Base-by-base conservation (phyloP, 805 yeast genomes). In the Blastobotrys muscicola region DNA sequence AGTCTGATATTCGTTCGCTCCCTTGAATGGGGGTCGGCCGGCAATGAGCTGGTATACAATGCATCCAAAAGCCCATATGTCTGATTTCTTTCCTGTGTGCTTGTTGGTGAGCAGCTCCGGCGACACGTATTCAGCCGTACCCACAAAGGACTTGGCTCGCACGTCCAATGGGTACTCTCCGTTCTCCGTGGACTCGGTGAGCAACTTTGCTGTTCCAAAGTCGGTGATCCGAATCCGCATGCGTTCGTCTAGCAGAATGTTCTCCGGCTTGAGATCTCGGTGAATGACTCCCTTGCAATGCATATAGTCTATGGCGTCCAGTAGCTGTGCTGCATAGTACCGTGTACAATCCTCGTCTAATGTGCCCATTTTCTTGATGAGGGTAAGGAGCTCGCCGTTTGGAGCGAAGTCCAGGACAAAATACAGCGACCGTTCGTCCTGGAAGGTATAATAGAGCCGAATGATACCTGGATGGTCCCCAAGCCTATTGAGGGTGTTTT, bases 401-500 rank as follows among this genome's bases (percentile, higher is more conserved):
- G 90, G 82, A 2, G 97, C 97, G 58, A 80, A 84, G 62, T 92
- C 97, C 43, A 92, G 74, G 32, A 90, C 98, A 61, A 89, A 92
- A 59, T 86, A 92, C 33, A 92, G 67, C 30, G 86, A 80, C 46
- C 78, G 74, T 37, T 84, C 85, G 61, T 92, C 98, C 62, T 92
- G 98, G 65, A 92, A 92, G 1, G 98, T 92, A 63, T 84, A 92
- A 64, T 85, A 85, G 38, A 92, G 67, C 39, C 89, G 84, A 14
- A 92, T 94, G 26, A 92, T 82, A 1, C 98, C 98, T 0, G 97
- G 96, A 58, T 92, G 97, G 44, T 81, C 80, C 2, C 95, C 95
- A 49, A 92, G 67, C 16, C 90, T 66, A 61, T 87, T 89, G 49
- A 92, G 67, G 1, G 97, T 85, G 44, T 84, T 80, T 60, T 92